Conservation (phyloP, 768 basidiomycete genomes). For the Suillus hirtellus region DNA sequence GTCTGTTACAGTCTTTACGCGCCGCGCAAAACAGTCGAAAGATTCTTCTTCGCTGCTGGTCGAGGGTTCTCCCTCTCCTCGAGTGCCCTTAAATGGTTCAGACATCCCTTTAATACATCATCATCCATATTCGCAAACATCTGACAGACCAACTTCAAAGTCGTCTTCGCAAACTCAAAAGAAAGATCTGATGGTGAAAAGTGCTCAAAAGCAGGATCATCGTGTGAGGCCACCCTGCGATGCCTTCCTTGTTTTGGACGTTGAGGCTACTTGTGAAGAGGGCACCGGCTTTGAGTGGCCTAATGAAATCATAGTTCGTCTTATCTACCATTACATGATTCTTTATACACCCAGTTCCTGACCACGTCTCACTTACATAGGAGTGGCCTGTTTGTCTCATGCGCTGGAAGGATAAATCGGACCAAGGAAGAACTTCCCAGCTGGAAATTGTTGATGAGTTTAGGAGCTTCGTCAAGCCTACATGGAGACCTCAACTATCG, state of each 20-base stretch:
- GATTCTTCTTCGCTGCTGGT: background rate
- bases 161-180: conserved; percentile 8
- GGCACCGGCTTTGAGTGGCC: conserved; percentile 77
- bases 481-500: conserved; percentile 80
- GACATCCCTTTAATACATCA: conserved; percentile 24
- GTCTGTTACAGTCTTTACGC: conserved; percentile 1
- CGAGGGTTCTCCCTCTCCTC: background rate
- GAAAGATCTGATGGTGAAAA: conserved; percentile 5
- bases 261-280: conserved; percentile 79
- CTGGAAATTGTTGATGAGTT: conserved; percentile 81
- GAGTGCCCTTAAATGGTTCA: background rate
- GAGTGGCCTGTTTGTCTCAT: conserved; percentile 93
- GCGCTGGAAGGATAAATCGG: conserved; percentile 69
- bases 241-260: conserved; percentile 84
- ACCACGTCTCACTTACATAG: conserved; percentile 39
- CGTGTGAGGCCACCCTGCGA: conserved; percentile 57
- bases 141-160: conserved; percentile 11
- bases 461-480: conserved; percentile 84
- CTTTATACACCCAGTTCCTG: conserved; percentile 10
- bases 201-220: conserved; percentile 16
- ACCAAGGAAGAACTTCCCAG: conserved; percentile 49
- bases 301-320: conserved; percentile 92
- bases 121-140: conserved; percentile 12
- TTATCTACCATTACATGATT: conserved; percentile 10
- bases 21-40: background rate